phyloP scores from a whole-genome alignment of 2,329 filamentous ascomycete species.

The Sarocladium oryzae region DNA sequence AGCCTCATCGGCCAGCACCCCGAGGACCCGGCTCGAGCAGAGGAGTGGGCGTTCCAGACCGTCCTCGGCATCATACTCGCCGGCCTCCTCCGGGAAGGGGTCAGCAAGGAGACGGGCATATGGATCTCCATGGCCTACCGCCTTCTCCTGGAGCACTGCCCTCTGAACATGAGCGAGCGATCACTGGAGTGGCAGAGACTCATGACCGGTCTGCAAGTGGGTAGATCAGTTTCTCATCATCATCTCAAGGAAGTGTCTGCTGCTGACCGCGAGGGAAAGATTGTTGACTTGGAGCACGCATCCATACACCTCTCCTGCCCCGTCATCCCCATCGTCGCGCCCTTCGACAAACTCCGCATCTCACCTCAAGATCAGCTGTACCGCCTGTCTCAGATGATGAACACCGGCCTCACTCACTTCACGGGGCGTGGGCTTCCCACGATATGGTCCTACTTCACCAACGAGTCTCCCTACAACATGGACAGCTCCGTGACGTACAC shows the following conservation, averaged over 20 bases:
- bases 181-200: constrained; percentile 33
- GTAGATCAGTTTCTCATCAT: neutral
- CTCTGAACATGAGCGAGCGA: constrained; percentile 29
- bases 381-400: constrained; percentile 37
- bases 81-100: constrained; percentile 33
- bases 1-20: constrained; percentile 21
- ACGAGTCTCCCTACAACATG: constrained; percentile 14
- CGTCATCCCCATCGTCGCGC: constrained; percentile 32
- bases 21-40: constrained; percentile 17
- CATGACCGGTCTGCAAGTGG: constrained; percentile 24
- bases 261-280: constrained; percentile 18
- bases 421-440: constrained; percentile 34
- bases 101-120: constrained; percentile 33
- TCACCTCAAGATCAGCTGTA: constrained; percentile 34
- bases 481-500: constrained; percentile 25
- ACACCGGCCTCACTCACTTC: constrained; percentile 34
- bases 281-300: constrained; percentile 37
- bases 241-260: too few relatives aligned
- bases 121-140: constrained; percentile 38
- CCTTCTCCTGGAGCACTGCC: constrained; percentile 33
- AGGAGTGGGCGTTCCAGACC: constrained; percentile 36
- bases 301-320: constrained; percentile 35
- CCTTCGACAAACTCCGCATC: constrained; percentile 28
- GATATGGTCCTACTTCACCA: constrained; percentile 35
- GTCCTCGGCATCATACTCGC: constrained; percentile 35